Percentiles rank a stretch among this genome's conserved stretches.
Evolutionary conservation across 164 flowering plant genomes (phyloP).

Genomic region (Chimonanthus salicifolius): DNA sequence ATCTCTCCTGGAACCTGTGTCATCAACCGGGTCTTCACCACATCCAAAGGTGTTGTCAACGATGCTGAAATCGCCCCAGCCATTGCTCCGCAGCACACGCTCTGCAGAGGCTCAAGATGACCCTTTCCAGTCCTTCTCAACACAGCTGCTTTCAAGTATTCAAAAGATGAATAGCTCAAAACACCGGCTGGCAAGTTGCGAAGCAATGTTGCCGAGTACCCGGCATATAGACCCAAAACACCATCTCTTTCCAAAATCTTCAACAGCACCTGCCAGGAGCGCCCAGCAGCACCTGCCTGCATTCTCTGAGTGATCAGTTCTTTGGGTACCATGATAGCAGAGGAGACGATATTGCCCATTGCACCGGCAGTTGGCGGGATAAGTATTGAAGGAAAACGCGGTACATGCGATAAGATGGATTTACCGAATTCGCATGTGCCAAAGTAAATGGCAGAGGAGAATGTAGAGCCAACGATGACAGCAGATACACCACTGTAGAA

Average conservation of each 20-base stretch:
- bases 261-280: slow-evolving; percentile 84
- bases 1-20: slow-evolving; percentile 69
- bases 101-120: slow-evolving; percentile 68
- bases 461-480: slow-evolving; percentile 77
- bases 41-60: slow-evolving; percentile 84
- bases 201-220: slow-evolving; percentile 89
- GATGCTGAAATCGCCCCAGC: slow-evolving; percentile 96
- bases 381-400: slow-evolving; percentile 49
- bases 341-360: slow-evolving; percentile 91
- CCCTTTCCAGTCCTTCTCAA: slow-evolving; percentile 44
- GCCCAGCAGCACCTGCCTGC: slow-evolving; percentile 77
- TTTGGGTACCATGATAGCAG: slow-evolving; percentile 96
- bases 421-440: slow-evolving; percentile 98
- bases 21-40: slow-evolving; percentile 96
- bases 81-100: slow-evolving; percentile 89
- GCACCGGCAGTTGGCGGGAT: slow-evolving; percentile 97
- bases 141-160: slow-evolving; percentile 86
- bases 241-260: slow-evolving; percentile 80
- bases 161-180: slow-evolving; percentile 90
- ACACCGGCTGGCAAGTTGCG: slow-evolving; percentile 95
- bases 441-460: slow-evolving; percentile 86
- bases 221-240: slow-evolving; percentile 81
- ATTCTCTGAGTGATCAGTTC: slow-evolving; percentile 88
- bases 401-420: slow-evolving; percentile 58
- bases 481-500: slow-evolving; percentile 94